Base-by-base conservation (phyloP, 2,329 filamentous ascomycete species). In the Cordyceps pruinosa region DNA sequence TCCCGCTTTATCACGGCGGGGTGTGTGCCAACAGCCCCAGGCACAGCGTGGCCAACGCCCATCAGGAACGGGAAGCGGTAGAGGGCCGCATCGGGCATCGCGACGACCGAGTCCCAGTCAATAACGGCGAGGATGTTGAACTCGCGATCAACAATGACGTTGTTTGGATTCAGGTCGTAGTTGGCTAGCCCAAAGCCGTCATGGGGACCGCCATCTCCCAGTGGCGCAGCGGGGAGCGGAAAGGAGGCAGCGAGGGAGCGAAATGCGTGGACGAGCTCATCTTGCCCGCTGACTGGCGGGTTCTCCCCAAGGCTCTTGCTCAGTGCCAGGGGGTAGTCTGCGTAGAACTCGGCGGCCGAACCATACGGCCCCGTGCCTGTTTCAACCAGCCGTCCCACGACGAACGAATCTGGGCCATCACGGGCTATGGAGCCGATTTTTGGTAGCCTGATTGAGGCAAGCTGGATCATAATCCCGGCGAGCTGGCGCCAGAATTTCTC, bases 41-140 rank as follows among this genome's bases (percentile, higher is more conserved):
- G 52, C 10, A 32, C n/a, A n/a, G 52, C 30, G 28, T 23, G 28
- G 32, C 15, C 12, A 10, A 47, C 34, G 9, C 44, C 44, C 25
- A 56, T 30, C 2, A 48, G 34, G n/a, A 35, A 41, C 23, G 52
- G 52, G 17, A 56, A 19, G 42, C 34, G 44, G 44, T 41, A 30
- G n/a, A 56, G 44, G 6, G 23, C 52, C 34, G 52, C 52, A 26
- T 56, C 44, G 5, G 42, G 52, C 23, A 56, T 17, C 21, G 52
- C 26, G 25, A 48, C 32, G 12, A 75, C 69, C 42, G 69, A 75
- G 56, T 77, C 73, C 73, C 73, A 78, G 60, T 77, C 73, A 4
- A 76, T 45, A 0, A 77, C 49, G 5, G 61, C 74, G 1, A 70
- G 72, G 5, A 77, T 60, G 0, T 58, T 57, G 1, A 70, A 70